Evolutionary conservation across 352 stramenopile genomes (phyloP).

Genomic region (Pythium insidiosum): DNA sequence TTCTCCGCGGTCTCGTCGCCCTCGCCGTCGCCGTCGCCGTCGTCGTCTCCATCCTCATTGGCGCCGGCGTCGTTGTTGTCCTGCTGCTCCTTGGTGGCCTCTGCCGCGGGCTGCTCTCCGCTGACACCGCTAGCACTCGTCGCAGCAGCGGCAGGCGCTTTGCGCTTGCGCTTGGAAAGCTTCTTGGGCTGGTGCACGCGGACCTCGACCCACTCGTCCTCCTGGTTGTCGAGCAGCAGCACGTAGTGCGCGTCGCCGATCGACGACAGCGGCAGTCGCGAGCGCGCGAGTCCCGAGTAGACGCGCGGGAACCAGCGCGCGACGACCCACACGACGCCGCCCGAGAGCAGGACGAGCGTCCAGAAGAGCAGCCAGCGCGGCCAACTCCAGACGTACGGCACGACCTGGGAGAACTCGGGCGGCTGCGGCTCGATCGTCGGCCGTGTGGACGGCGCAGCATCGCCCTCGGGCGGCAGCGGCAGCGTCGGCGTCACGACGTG

Average conservation of each 20-base stretch:
- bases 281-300: slow-evolving; percentile 29
- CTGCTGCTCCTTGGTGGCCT: background rate
- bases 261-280: slow-evolving; percentile 8
- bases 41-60: background rate
- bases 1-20: background rate
- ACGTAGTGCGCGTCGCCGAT: slow-evolving; percentile 29
- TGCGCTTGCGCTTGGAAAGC: too few species aligned
- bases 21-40: background rate
- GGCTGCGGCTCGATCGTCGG: too few species aligned
- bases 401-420: slow-evolving; percentile 3
- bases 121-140: too few species aligned
- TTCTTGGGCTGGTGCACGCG: slow-evolving; percentile 10
- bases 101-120: too few species aligned
- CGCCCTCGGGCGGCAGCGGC: too few species aligned
- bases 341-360: slow-evolving; percentile 13
- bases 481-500: too few species aligned
- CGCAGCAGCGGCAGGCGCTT: too few species aligned
- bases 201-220: slow-evolving; percentile 25
- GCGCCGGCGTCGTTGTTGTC: background rate
- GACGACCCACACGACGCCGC: slow-evolving; percentile 17
- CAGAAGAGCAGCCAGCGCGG: slow-evolving; percentile 21
- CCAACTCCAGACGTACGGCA: slow-evolving; percentile 23
- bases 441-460: too few species aligned
- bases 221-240: slow-evolving; percentile 23
- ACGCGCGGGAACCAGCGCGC: slow-evolving; percentile 39